A percentile compares a stretch with the other conserved stretches of the same genome.
phyloP scores from a whole-genome alignment of 1,284 basidiomycete species.

The Apiotrichum akiyoshidainum region DNA sequence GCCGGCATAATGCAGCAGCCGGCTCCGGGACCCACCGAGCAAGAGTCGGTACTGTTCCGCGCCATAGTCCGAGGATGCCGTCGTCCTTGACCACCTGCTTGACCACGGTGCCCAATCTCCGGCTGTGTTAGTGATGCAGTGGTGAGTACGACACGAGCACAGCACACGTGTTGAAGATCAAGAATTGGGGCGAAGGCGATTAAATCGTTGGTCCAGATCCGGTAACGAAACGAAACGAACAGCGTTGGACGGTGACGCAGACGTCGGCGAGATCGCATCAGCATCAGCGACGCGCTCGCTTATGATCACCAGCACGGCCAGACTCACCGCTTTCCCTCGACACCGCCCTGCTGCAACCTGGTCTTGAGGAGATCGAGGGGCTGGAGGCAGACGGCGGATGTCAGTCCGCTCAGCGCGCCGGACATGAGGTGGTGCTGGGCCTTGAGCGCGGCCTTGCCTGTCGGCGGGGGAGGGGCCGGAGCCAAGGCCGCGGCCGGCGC shows the following conservation, averaged over 20 bases:
- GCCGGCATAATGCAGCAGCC: not conserved
- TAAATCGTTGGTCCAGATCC: too few relatives aligned
- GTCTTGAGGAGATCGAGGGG: slow-evolving; percentile 80
- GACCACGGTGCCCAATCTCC: slow-evolving; percentile 28
- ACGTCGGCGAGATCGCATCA: too few relatives aligned
- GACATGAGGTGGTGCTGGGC: slow-evolving; percentile 49
- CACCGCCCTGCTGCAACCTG: slow-evolving; percentile 65
- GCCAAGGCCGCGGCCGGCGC: slow-evolving; percentile 1
- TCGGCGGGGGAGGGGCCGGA: slow-evolving; percentile 8
- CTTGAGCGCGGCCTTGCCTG: slow-evolving; percentile 17
- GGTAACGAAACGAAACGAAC: too few relatives aligned
- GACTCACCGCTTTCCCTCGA: slow-evolving; percentile 29
- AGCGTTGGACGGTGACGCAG: too few relatives aligned
- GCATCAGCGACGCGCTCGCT: too few relatives aligned
- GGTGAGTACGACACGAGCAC: not conserved
- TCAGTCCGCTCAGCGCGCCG: slow-evolving; percentile 48
- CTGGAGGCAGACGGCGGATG: slow-evolving; percentile 47
- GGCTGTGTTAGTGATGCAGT: slow-evolving; percentile 16
- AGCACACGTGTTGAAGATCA: too few relatives aligned
- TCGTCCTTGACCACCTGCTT: slow-evolving; percentile 49
- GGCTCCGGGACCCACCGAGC: slow-evolving; percentile 56
- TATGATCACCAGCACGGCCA: too few relatives aligned
- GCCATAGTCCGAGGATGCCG: slow-evolving; percentile 58
- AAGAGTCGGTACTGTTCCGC: slow-evolving; percentile 79
- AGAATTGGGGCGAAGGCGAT: too few relatives aligned